These are phyloP conservation scores for Pelargonium citronellum DNA, from an alignment of 441 rosid genomes.

Conservation along the genomic window DNA sequence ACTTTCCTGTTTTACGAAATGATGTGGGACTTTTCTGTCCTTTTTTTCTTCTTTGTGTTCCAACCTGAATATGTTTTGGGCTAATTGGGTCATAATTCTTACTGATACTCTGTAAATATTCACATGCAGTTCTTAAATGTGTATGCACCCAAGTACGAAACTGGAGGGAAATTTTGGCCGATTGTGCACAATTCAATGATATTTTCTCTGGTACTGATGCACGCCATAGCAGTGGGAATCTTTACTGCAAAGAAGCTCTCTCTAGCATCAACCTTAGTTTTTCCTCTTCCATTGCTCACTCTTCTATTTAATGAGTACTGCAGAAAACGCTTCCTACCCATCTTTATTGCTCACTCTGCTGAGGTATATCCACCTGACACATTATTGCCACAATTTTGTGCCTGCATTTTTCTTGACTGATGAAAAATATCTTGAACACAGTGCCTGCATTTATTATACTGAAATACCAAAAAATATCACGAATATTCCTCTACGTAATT, in stretches of 20 bases:
- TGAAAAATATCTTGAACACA: no score
- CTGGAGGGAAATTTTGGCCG: slow-evolving; percentile 93
- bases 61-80: neutral
- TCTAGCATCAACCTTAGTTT: slow-evolving; percentile 53
- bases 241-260: slow-evolving; percentile 75
- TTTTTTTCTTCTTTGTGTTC: no score
- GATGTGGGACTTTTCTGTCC: no score
- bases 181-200: slow-evolving; percentile 81
- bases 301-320: slow-evolving; percentile 94
- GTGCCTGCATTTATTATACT: neutral
- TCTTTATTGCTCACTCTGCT: slow-evolving; percentile 65
- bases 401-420: no score
- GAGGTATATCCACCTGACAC: slow-evolving; percentile 44
- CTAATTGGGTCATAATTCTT: slow-evolving; percentile 9
- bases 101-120: slow-evolving; percentile 16
- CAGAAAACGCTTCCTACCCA: slow-evolving; percentile 87
- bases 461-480: neutral
- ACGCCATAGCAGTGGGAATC: slow-evolving; percentile 77
- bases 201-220: slow-evolving; percentile 89
- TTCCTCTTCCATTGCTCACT: slow-evolving; percentile 75
- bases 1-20: no score
- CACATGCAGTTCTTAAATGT: slow-evolving; percentile 73
- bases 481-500: neutral
- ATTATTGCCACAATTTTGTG: no score
- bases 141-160: slow-evolving; percentile 75